Evolutionary conservation across 352 stramenopile species (phyloP), one percentile per base, ranked within the genome.

Genomic region (Saprolegnia parasitica): DNA sequence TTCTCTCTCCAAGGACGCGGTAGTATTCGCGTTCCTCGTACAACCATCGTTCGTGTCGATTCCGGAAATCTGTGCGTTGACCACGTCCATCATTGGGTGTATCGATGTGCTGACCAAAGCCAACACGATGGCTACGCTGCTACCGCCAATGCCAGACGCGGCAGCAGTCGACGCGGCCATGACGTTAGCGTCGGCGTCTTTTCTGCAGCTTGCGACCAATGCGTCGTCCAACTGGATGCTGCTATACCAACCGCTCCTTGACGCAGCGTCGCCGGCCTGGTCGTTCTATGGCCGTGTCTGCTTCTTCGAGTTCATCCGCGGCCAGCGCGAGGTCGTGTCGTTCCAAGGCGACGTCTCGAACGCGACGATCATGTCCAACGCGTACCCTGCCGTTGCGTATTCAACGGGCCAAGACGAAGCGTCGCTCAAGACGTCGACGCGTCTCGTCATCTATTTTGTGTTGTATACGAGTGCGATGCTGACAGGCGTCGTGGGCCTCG

Each of bases 341-440:
- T 62, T 62, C 8, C 20, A 62, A 62, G 55, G 55, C 5, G 55
- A 62, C n/a, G n/a, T 62, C 10, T 26, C 55, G 20, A 15, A 16
- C 18, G 18, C 32, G 3, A 24, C 24, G 5, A 40, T 62, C 21
- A 62, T 62, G 24, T 62, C 55, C 16, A 62, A n/a, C 8, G 16
- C 26, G 10, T 23, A 45, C n/a, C 15, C 24, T 15, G 21, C 35
- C 2, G 21, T 40, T 5, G 11, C 23, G 15, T 15, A 39, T 32
- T 18, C 23, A 15, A 40, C 55, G 15, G 35, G 55, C 35, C 23
- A 18, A 4, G 42, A n/a, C 8, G 42, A 49, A 45, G 24, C 26
- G 13, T 62, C 26, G 0, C 55, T 62, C 18, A 23, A 26, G 2
- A 39, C 13, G 5, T n/a, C 55, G 20, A 62, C 55, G 11, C n/a